These are phyloP conservation scores for Pestalotiopsis sp. DNA, from an alignment of 2,329 filamentous ascomycete genomes.

Conservation along the genomic window DNA sequence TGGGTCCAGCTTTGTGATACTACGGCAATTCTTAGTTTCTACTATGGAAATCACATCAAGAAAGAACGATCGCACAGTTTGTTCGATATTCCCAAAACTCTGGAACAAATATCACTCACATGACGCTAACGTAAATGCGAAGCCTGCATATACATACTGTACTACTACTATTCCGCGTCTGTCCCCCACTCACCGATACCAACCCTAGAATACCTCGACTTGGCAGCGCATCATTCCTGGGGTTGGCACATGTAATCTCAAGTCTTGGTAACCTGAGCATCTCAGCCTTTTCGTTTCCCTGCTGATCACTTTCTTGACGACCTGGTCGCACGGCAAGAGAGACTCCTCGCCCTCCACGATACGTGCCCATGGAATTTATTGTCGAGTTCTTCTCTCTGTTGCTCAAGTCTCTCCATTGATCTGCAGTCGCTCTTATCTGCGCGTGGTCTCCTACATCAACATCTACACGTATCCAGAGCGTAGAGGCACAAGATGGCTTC, in stretches of 20 bases:
- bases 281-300: background rate
- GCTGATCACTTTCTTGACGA: background rate
- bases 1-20: background rate
- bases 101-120: background rate
- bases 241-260: constrained; percentile 1
- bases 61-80: background rate
- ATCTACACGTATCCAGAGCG: background rate
- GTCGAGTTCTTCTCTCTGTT: constrained; percentile 23
- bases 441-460: background rate
- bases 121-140: background rate
- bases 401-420: constrained; percentile 14
- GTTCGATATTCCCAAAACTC: background rate
- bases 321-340: background rate
- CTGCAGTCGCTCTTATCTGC: constrained; percentile 1
- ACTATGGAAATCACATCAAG: background rate
- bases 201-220: background rate
- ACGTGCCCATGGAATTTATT: constrained; percentile 22
- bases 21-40: background rate
- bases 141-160: background rate
- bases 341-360: background rate
- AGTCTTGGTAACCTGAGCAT: background rate
- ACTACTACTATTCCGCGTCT: background rate
- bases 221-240: background rate
- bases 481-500: constrained; percentile 17
- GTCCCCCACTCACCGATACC: background rate